Percentiles rank a stretch among this genome's conserved stretches.
phyloP scores from a whole-genome alignment of 2,329 filamentous ascomycete species.

The Cytospora piceae region DNA sequence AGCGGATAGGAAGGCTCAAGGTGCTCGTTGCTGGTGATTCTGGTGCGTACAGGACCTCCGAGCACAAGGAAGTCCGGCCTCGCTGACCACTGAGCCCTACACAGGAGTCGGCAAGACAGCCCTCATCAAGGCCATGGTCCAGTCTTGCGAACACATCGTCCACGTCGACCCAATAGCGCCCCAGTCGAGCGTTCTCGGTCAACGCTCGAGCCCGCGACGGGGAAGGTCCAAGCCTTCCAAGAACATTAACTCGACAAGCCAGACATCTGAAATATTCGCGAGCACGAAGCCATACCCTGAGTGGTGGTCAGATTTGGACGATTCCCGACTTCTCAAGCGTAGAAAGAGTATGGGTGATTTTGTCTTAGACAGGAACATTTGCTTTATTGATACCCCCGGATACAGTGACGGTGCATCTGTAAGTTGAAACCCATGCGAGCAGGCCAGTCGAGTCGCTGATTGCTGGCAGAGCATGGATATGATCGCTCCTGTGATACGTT shows the following conservation, averaged over 20 bases:
- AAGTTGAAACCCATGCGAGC: constrained; percentile 36
- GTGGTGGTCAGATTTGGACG: constrained; percentile 85
- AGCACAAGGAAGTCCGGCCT: neutral
- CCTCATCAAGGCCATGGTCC: constrained; percentile 84
- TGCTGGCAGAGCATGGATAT: constrained; percentile 53
- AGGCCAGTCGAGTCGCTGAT: constrained; percentile 20
- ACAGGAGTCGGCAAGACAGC: constrained; percentile 86
- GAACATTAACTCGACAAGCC: constrained; percentile 39
- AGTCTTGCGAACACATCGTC: constrained; percentile 87
- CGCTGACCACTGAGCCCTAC: constrained; percentile 30
- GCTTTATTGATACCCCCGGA: constrained; percentile 85
- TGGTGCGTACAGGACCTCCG: constrained; percentile 52
- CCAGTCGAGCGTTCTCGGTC: constrained; percentile 30
- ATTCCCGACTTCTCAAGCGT: constrained; percentile 58
- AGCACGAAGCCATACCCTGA: constrained; percentile 83
- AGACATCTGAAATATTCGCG: constrained; percentile 71
- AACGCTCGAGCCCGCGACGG: constrained; percentile 33
- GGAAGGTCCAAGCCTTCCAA: constrained; percentile 29
- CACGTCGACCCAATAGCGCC: constrained; percentile 75
- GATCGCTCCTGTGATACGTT: constrained; percentile 66
- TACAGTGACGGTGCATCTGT: constrained; percentile 59
- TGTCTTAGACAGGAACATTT: constrained; percentile 87
- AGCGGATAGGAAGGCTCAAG: constrained; percentile 82
- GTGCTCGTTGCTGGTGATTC: constrained; percentile 81
- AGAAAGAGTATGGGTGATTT: constrained; percentile 75